Base-by-base conservation (phyloP, 345 rosid species). In the Xanthoceras sorbifolium region DNA sequence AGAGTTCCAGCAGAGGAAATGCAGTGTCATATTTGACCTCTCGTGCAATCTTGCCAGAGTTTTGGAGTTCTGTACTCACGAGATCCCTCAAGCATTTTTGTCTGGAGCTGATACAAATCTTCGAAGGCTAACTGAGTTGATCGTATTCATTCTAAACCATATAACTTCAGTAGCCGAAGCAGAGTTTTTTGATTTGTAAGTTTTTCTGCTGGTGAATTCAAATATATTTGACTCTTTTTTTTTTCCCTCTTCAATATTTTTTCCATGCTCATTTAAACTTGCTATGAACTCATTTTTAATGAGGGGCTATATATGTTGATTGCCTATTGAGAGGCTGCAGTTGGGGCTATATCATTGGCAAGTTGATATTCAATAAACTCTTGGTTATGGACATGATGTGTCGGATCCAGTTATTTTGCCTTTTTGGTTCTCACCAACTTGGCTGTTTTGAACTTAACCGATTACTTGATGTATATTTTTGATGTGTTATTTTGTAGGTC, bases 181-280 rank as follows among this genome's bases (percentile, higher is more conserved):
- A 26, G 97, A 96, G 80, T 93, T 96, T 84, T 93, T 93, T 81
- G 94, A 93, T 79, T 76, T 93, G 97, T 96, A 85, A 93, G 97
- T 83, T 80, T 40, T 72, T 42, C 2, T 40, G 64, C 66, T 10
- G 4, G 50, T 38, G 48, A 71, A 55, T 32, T 61, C 5, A 64
- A 64, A 22, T 64, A 46, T 42, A 9, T 64, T 36, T 9, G 7
- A 38, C 61, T 17, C n/a, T n/a, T n/a, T 48, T 7, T 38, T 38
- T 73, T 31, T 75, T 66, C 36, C 70, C 26, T 29, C 52, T 20
- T 71, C 9, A 15, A 18, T 23, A 54, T 31, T 1, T 14, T 28
- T n/a, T 48, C 17, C 42, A 20, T 26, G 46, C 7, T 20, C 22
- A 6, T 34, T 7, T 69, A 9, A 69, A 52, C 6, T 62, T 69